Evolutionary conservation across 2,329 filamentous ascomycete species (phyloP), one percentile per base, ranked within the genome.

Genomic region (Beauveria scarabaeidicola): DNA sequence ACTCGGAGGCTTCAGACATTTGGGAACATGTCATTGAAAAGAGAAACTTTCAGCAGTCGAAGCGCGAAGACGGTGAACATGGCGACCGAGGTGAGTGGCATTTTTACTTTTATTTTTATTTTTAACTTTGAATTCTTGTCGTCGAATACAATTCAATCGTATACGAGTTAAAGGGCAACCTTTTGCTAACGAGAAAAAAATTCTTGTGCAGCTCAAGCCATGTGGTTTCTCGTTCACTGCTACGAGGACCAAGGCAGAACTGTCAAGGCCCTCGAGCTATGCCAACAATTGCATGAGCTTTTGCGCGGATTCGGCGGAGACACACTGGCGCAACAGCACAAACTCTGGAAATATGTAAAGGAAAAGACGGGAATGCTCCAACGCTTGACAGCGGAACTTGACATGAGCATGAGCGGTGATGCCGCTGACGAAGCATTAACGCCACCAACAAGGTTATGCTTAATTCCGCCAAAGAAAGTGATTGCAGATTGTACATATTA

Each of bases 1-100:
- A 56, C 23, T 21, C 25, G n/a, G 41, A 56, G 41, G 53, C 53
- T 46, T 41, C 41, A 3, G n/a, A 27, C 38, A 47, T 46, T 17
- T 56, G 53, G 53, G 53, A 56, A 47, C n/a, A 56, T 56, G 41
- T 56, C 27, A 56, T 56, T 21, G 27, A 46, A 13, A 56, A 56
- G 25, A 7, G 23, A 32, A 44, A 56, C 23, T 56, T 32, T 47
- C 17, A 32, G 15, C 40, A 21, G 53, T 56, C 53, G 4, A 46
- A 47, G 53, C 53, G 53, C 40, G 40, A 27, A 21, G 53, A 56
- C 32, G 53, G 53, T 7, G 53, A 56, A 17, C 53, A 56, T 23
- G 41, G 40, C 21, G 53, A 56, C 41, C 41, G 53, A 9, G 27
- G 53, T 56, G 47, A 47, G 53, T 36, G 40, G 5, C 1, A 3